These are phyloP conservation scores for Mikania micrantha DNA, from an alignment of 129 eudicot genomes.

Conservation along the genomic window DNA sequence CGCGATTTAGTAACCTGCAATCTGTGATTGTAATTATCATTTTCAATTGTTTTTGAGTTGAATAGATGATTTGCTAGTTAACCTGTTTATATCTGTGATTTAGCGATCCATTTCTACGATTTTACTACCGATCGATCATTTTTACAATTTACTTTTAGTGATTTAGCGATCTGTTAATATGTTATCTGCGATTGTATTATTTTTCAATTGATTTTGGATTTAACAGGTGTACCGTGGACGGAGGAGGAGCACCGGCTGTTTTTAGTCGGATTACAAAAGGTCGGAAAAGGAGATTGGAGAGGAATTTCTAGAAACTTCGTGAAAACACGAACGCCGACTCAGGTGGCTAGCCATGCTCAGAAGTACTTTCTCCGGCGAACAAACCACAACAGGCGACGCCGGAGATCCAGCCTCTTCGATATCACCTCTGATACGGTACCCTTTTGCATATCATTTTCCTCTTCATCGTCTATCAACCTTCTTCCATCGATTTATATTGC, in stretches of 20 bases:
- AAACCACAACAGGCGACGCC: conserved; percentile 80
- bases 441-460: neutral
- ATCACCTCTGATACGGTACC: conserved; percentile 82
- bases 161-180: neutral
- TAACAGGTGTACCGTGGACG: conserved; percentile 89
- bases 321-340: conserved; percentile 93
- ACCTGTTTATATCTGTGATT: neutral
- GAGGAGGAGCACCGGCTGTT: conserved; percentile 86
- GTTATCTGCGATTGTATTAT: neutral
- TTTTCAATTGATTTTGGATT: neutral
- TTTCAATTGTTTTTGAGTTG: neutral
- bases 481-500: neutral
- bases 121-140: too few relatives aligned
- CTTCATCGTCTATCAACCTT: neutral
- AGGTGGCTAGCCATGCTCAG: conserved; percentile 98
- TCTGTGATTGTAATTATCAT: too few relatives aligned
- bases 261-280: conserved; percentile 68
- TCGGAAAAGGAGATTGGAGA: conserved; percentile 97
- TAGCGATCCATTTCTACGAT: too few relatives aligned
- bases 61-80: conserved; percentile 62
- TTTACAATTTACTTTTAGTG: neutral
- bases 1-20: neutral
- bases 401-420: conserved; percentile 91
- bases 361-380: conserved; percentile 84
- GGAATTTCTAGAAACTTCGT: conserved; percentile 90